Conservation (phyloP, 768 basidiomycete species). For the Mycena rebaudengoi region DNA sequence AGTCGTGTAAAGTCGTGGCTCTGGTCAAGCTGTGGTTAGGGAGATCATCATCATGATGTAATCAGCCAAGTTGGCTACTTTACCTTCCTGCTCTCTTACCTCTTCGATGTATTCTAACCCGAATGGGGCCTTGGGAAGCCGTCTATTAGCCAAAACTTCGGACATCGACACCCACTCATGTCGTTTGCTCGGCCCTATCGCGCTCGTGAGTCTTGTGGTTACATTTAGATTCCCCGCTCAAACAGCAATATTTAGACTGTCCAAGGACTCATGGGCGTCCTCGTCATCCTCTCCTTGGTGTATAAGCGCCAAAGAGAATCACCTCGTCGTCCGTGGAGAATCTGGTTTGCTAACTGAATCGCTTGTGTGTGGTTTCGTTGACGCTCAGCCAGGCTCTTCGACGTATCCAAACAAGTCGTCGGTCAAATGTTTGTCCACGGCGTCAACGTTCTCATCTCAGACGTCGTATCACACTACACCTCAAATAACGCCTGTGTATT, state of each 20-base stretch:
- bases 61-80: too few relatives aligned
- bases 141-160: conserved; percentile 38
- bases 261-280: conserved; percentile 87
- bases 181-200: conserved; percentile 60
- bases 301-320: conserved; percentile 89
- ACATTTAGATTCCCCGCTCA: conserved; percentile 47
- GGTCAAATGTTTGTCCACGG: conserved; percentile 87
- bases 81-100: too few relatives aligned
- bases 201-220: conserved; percentile 47
- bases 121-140: conserved; percentile 8
- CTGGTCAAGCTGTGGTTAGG: too few relatives aligned
- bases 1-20: conserved; percentile 19
- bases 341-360: conserved; percentile 68
- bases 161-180: conserved; percentile 60
- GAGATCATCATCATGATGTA: too few relatives aligned
- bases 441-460: conserved; percentile 82
- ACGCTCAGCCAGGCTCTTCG: conserved; percentile 74
- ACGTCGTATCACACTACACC: conserved; percentile 72
- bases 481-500: conserved; percentile 88
- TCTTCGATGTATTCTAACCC: too few relatives aligned
- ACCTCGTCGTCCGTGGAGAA: conserved; percentile 88
- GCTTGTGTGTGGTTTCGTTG: conserved; percentile 9
- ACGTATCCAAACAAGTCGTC: conserved; percentile 90
- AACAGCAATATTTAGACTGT: conserved; percentile 72
- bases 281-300: conserved; percentile 88